phyloP scores from a whole-genome alignment of 495 filamentous ascomycete species.

The Aspergillus diversus region DNA sequence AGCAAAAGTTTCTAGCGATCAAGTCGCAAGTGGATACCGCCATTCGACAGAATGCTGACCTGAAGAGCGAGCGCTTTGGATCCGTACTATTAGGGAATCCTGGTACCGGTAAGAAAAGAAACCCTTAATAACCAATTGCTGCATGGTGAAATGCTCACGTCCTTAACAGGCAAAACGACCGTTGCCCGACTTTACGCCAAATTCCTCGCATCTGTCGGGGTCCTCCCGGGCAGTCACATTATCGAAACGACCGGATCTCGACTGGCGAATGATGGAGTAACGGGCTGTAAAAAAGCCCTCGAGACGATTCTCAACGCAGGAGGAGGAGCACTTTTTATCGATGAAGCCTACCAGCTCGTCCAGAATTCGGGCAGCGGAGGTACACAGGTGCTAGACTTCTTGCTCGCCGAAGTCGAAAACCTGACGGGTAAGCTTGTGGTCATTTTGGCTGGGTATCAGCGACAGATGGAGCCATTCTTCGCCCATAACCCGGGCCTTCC shows the following conservation, averaged over 20 bases:
- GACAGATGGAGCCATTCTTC: slow-evolving; percentile 81
- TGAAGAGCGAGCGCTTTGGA: slow-evolving; percentile 64
- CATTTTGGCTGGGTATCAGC: slow-evolving; percentile 76
- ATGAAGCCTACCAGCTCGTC: slow-evolving; percentile 76
- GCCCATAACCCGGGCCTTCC: slow-evolving; percentile 75
- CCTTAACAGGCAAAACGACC: slow-evolving; percentile 70
- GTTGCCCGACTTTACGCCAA: slow-evolving; percentile 77
- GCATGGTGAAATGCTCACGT: background rate
- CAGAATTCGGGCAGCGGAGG: slow-evolving; percentile 50
- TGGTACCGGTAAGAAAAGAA: slow-evolving; percentile 61
- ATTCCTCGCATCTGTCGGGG: slow-evolving; percentile 64
- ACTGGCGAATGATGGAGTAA: slow-evolving; percentile 66
- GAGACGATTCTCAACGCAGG: slow-evolving; percentile 55
- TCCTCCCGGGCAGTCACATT: slow-evolving; percentile 56
- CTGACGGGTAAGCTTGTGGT: slow-evolving; percentile 74
- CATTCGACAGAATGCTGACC: slow-evolving; percentile 57
- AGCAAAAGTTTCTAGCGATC: slow-evolving; percentile 62
- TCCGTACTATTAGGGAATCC: slow-evolving; percentile 75
- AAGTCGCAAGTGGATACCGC: slow-evolving; percentile 68
- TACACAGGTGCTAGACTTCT: slow-evolving; percentile 67
- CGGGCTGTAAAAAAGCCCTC: slow-evolving; percentile 60
- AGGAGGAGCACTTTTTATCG: slow-evolving; percentile 72
- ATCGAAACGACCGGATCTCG: slow-evolving; percentile 70
- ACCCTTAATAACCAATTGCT: background rate
- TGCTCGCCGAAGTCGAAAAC: slow-evolving; percentile 78